A percentile compares a stretch with the other conserved stretches of the same genome.
Evolutionary conservation across 129 eudicot genomes (phyloP).

Genomic region (Flaveria brownii): DNA sequence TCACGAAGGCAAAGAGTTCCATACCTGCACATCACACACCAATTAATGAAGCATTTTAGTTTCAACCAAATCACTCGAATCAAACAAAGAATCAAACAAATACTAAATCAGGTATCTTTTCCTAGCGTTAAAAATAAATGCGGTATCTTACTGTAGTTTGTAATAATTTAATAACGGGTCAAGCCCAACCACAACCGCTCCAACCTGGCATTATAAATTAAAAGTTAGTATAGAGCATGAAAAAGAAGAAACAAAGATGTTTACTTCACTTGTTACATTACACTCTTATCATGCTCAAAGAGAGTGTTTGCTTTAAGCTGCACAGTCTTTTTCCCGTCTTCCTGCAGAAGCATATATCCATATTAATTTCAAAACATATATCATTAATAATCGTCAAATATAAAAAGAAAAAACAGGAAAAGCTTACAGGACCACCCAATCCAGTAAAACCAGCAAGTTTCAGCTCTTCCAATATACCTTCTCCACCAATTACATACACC

Average conservation of each 20-base stretch:
- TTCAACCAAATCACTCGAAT: background rate
- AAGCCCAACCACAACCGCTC: constrained; percentile 94
- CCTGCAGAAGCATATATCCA: constrained; percentile 48
- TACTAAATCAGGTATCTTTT: constrained; percentile 31
- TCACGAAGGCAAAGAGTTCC: constrained; percentile 93
- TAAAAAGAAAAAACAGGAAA: background rate
- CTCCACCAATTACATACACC: constrained; percentile 95
- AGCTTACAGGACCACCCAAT: constrained; percentile 86
- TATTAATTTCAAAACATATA: background rate
- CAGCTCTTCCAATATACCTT: constrained; percentile 88
- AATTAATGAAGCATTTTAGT: background rate
- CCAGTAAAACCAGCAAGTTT: constrained; percentile 88
- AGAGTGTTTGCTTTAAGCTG: constrained; percentile 60
- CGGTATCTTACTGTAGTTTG: constrained; percentile 77
- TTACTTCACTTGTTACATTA: constrained; percentile 42
- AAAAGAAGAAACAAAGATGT: background rate
- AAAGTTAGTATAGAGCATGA: background rate
- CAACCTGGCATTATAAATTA: constrained; percentile 56
- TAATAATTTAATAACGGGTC: constrained; percentile 76
- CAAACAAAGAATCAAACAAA: background rate
- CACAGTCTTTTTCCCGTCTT: constrained; percentile 68
- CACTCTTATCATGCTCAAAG: constrained; percentile 86
- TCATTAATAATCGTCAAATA: background rate
- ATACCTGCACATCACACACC: constrained; percentile 46
- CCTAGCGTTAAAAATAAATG: background rate